Conservation (phyloP, 1,139 yeast genomes). For the Suhomyces chickasaworum region DNA sequence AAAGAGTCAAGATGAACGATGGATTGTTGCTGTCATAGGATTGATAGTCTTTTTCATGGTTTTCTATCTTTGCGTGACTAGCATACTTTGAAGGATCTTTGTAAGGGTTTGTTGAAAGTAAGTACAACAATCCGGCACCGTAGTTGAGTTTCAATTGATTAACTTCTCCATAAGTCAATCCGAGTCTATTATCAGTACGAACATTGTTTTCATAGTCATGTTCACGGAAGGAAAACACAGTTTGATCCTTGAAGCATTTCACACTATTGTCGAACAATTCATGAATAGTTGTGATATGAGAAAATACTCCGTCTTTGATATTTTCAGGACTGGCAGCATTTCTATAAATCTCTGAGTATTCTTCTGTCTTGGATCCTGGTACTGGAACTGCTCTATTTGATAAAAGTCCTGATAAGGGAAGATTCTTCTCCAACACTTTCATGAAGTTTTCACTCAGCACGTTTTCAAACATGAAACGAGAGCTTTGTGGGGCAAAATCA, state of each 20-base stretch:
- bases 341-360: conserved; percentile 38
- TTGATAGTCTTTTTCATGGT: conserved; percentile 18
- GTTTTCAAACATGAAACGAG: conserved; percentile 24
- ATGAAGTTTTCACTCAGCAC: conserved; percentile 14
- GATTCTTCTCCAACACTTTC: conserved; percentile 19
- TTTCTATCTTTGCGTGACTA: conserved; percentile 26
- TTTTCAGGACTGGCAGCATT: conserved; percentile 28
- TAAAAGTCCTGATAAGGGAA: conserved; percentile 28
- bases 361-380: conserved; percentile 33
- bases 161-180: conserved; percentile 21
- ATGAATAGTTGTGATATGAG: conserved; percentile 21
- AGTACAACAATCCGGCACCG: conserved; percentile 26
- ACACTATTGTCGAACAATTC: conserved; percentile 20
- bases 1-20: conserved; percentile 25
- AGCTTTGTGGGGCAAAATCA: conserved; percentile 21
- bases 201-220: conserved; percentile 21
- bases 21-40: conserved; percentile 22
- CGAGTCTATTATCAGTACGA: conserved; percentile 17
- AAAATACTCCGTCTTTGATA: conserved; percentile 25
- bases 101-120: conserved; percentile 24
- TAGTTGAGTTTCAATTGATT: conserved; percentile 18
- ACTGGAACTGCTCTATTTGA: conserved; percentile 25
- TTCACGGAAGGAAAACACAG: conserved; percentile 22
- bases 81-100: conserved; percentile 18
- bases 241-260: conserved; percentile 14